Base-by-base conservation (phyloP, 2,329 filamentous ascomycete genomes). In the Paraphoma sp. region DNA sequence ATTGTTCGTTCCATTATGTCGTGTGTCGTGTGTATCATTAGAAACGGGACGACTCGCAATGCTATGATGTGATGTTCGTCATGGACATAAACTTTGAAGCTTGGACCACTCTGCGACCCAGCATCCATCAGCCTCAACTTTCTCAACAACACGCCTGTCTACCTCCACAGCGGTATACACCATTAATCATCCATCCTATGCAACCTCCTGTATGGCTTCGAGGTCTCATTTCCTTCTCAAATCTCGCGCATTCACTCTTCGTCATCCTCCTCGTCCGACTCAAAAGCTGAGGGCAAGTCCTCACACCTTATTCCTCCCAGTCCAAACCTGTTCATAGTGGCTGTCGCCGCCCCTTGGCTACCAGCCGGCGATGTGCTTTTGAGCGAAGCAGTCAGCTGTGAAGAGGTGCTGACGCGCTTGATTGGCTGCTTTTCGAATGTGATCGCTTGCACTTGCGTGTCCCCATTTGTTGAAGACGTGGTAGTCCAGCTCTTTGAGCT, bases 251-350 rank as follows among this genome's bases (percentile, higher is more conserved):
- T 30, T 38, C 12, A 16, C 30, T 30, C 33, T 45, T 54, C 48
- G 23, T 66, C 59, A 11, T 64, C 65, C 16, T 65, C 60, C 9
- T 68, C 60, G 4, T 71, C 65, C 10, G 62, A 66, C 8, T 70
- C 68, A 40, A 68, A 69, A 7, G 63, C 61, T 17, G 64, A 68
- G 10, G 67, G 58, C 11, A 71, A 52, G 14, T 66, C 64, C 11
- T 59, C 54, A 54, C 54, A 65, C 2, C 49, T 57, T 52, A 51
- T 16, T 10, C 48, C 49, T n/a, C 52, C 51, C 14, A 61, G 10
- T 7, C 55, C 60, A 31, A 60, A 54, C 29, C 16, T 59, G 18
- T 54, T 50, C 36, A 48, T 31, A 38, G 46, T 44, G 23, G 46
- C 48, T 51, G 62, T 53, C 33, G 42, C 48, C 51, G 40, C 28